Evolutionary conservation across 768 basidiomycete genomes (phyloP).

Genomic region (Antrodiella citrinella): DNA sequence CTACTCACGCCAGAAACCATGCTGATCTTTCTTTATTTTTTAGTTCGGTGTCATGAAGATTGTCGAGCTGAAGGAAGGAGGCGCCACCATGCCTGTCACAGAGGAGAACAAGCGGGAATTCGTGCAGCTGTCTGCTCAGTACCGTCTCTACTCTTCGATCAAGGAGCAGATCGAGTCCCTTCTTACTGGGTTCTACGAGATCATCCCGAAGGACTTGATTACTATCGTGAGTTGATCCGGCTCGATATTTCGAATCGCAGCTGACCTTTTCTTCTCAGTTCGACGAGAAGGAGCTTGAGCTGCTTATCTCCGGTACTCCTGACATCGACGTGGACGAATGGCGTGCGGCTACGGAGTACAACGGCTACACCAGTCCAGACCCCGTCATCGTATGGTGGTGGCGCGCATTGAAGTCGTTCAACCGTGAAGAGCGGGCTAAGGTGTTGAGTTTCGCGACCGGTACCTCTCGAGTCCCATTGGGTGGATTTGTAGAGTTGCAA

Average conservation of each 20-base stretch:
- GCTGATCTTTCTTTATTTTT: background rate
- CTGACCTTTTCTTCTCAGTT: conserved; percentile 52
- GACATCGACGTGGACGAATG: conserved; percentile 98
- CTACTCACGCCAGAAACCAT: conserved; percentile 4
- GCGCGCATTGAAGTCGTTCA: conserved; percentile 96
- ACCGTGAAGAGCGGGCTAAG: conserved; percentile 92
- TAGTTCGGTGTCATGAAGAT: conserved; percentile 90
- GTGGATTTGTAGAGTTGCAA: conserved; percentile 92
- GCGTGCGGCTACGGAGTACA: conserved; percentile 88
- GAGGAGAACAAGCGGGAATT: conserved; percentile 97
- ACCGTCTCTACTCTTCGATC: conserved; percentile 88
- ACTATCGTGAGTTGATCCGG: conserved; percentile 81
- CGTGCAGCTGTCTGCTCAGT: conserved; percentile 91
- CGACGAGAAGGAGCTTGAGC: conserved; percentile 90
- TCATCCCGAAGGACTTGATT: conserved; percentile 93
- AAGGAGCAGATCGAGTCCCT: conserved; percentile 92
- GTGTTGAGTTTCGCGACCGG: conserved; percentile 96
- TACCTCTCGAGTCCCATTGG: conserved; percentile 86
- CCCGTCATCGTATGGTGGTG: conserved; percentile 99
- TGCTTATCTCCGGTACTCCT: conserved; percentile 95
- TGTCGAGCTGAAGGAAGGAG: conserved; percentile 79
- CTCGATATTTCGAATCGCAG: conserved; percentile 7
- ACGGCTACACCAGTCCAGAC: conserved; percentile 80
- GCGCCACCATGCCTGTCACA: conserved; percentile 80
- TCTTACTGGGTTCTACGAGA: conserved; percentile 89